phyloP scores from a whole-genome alignment of 1,139 yeast genomes.

The Maudiozyma humilis region DNA sequence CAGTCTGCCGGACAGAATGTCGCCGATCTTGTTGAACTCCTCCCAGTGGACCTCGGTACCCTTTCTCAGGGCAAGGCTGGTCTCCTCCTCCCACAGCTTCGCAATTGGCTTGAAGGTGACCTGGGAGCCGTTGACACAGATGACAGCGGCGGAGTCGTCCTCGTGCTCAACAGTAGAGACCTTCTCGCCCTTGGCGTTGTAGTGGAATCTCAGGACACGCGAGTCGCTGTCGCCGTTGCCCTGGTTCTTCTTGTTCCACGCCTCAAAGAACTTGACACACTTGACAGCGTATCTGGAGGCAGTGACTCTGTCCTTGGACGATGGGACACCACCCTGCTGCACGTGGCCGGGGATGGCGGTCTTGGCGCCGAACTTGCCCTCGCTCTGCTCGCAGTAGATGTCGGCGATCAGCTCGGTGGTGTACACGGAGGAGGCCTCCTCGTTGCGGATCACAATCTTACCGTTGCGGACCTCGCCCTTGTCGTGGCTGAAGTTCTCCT shows the following conservation, averaged over 20 bases:
- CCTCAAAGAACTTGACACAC: slow-evolving; percentile 80
- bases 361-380: slow-evolving; percentile 76
- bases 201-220: slow-evolving; percentile 36
- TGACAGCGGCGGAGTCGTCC: slow-evolving; percentile 48
- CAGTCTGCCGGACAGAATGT: slow-evolving; percentile 62
- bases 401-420: slow-evolving; percentile 76
- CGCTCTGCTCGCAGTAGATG: slow-evolving; percentile 69
- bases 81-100: slow-evolving; percentile 49
- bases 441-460: slow-evolving; percentile 76
- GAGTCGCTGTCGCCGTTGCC: slow-evolving; percentile 28
- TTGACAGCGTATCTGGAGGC: slow-evolving; percentile 86
- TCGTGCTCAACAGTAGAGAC: slow-evolving; percentile 35
- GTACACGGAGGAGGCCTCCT: slow-evolving; percentile 73
- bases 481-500: slow-evolving; percentile 49
- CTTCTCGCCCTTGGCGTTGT: slow-evolving; percentile 34
- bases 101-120: slow-evolving; percentile 49
- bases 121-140: slow-evolving; percentile 62
- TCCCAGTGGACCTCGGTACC: slow-evolving; percentile 65
- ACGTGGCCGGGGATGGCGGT: slow-evolving; percentile 98
- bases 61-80: slow-evolving; percentile 54
- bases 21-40: slow-evolving; percentile 48
- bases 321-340: slow-evolving; percentile 95
- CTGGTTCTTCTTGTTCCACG: slow-evolving; percentile 33
- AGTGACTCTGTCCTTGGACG: slow-evolving; percentile 88
- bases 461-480: slow-evolving; percentile 65